Base-by-base conservation (phyloP, 2,329 filamentous ascomycete genomes). In the Aspergillus sp. region DNA sequence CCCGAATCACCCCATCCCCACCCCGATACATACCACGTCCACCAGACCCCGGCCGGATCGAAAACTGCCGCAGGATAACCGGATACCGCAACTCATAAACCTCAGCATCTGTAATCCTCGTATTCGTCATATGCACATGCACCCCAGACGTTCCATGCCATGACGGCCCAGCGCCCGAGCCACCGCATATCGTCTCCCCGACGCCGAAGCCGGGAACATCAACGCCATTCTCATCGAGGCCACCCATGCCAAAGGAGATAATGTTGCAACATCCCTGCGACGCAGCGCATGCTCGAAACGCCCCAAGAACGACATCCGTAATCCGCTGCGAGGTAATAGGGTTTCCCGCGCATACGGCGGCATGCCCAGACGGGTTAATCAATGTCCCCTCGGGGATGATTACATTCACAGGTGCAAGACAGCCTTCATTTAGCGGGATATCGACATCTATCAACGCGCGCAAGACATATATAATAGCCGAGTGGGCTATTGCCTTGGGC, bases 41-140 rank as follows among this genome's bases (percentile, higher is more conserved):
- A 1, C 86, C 87, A 45, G 85, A 89, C 0, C 84, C 86, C 2
- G 77, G 65, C 1, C 90, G 78, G 6, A 95, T 77, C 3, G 84
- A 82, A 70, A 95, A 95, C 66, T 90, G 84, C 3, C 88, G 81
- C 44, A 95, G 76, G 6, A 95, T 77, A 2, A 92, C 89, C 0
- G 90, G 90, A 67, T 93, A 93, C 2, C 90, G 80, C 43, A 90
- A 82, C 76, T 95, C 90, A 61, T 95, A 90, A 11, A 93, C 86
- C 70, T 96, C 90, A 0, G 88, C 83, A 70, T 96, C 90, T 0
- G 90, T 93, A 70, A 93, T 95, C 5, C 90, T 84, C 1, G 90
- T 95, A 73, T 95, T 96, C 11, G 90, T 95, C 89, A 93, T 93
- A 75, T 93, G 90, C 4, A 86, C 89, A 70, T 95, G 90, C 33